A percentile compares a stretch with the other conserved stretches of the same genome.
phyloP scores from a whole-genome alignment of 2,329 filamentous ascomycete genomes.

The Microsporum audouinii region DNA sequence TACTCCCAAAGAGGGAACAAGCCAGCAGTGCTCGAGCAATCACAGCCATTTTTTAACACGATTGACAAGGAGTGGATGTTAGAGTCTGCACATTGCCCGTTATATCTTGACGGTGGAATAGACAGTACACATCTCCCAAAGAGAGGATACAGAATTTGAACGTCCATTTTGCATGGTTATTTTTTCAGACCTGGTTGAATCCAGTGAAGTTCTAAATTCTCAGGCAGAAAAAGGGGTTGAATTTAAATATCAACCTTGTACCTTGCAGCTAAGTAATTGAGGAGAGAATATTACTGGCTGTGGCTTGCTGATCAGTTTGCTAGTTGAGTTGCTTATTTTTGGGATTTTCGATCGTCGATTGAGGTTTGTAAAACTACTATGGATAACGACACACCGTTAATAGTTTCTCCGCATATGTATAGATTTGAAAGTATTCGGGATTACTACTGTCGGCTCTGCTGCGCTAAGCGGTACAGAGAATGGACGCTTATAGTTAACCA shows the following conservation, averaged over 20 bases:
- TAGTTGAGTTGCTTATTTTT: background rate
- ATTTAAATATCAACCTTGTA: background rate
- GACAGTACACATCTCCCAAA: background rate
- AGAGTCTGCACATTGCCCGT: background rate
- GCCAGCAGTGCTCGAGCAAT: background rate
- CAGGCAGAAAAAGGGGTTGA: background rate
- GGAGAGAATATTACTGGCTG: background rate
- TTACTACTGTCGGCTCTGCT: too few species aligned
- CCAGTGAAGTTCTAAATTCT: background rate
- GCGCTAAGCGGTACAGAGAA: too few species aligned
- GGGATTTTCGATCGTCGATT: too few species aligned
- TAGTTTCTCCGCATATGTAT: too few species aligned
- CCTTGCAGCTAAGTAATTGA: background rate
- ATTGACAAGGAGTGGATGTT: background rate
- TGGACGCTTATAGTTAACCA: too few species aligned
- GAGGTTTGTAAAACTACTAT: too few species aligned
- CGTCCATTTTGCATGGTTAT: background rate
- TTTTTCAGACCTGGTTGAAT: background rate
- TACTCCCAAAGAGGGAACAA: background rate
- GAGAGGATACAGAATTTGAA: background rate
- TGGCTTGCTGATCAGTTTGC: background rate
- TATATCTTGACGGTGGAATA: background rate
- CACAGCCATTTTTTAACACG: background rate
- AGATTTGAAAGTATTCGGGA: too few species aligned
- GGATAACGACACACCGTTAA: too few species aligned